A percentile compares a stretch with the other conserved stretches of the same genome.
These are phyloP conservation scores for Erodium moschatum DNA, from an alignment of 441 rosid species.

Conservation along the genomic window DNA sequence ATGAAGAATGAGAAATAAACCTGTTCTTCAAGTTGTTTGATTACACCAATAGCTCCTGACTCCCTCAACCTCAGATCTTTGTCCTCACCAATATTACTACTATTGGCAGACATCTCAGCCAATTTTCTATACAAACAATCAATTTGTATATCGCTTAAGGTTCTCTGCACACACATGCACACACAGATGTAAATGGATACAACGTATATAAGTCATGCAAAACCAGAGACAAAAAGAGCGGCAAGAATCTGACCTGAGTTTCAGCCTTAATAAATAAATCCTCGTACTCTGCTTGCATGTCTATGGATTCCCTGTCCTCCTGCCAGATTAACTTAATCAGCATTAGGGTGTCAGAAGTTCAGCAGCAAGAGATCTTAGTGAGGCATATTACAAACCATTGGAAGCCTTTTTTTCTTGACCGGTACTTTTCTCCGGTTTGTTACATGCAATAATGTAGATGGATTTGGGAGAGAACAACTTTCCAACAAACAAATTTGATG, in stretches of 20 bases:
- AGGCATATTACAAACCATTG: constrained; percentile 44
- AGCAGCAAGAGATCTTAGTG: constrained; percentile 18
- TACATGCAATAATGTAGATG: constrained; percentile 59
- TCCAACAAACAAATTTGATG: constrained; percentile 23
- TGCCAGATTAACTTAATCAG: constrained; percentile 26
- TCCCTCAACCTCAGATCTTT: constrained; percentile 37
- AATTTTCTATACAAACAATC: constrained; percentile 54
- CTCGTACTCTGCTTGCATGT: constrained; percentile 52
- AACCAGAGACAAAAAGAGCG: constrained; percentile 21
- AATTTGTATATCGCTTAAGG: constrained; percentile 47
- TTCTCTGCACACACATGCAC: constrained; percentile 38
- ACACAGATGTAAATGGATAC: constrained; percentile 1
- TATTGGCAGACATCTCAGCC: constrained; percentile 30
- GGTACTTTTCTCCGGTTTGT: constrained; percentile 72
- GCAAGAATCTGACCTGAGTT: constrained; percentile 41
- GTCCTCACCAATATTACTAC: constrained; percentile 26
- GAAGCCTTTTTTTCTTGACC: constrained; percentile 40
- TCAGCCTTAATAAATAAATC: constrained; percentile 54
- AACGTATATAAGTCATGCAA: background rate
- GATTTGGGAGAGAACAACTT: constrained; percentile 55
- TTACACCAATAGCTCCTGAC: constrained; percentile 57
- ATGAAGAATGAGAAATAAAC: constrained; percentile 30
- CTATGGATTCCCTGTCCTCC: constrained; percentile 45
- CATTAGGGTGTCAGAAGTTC: constrained; percentile 23
- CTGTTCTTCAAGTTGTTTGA: constrained; percentile 88